Evolutionary conservation across 495 filamentous ascomycete species (phyloP).

Genomic region (Penicillium soppii): DNA sequence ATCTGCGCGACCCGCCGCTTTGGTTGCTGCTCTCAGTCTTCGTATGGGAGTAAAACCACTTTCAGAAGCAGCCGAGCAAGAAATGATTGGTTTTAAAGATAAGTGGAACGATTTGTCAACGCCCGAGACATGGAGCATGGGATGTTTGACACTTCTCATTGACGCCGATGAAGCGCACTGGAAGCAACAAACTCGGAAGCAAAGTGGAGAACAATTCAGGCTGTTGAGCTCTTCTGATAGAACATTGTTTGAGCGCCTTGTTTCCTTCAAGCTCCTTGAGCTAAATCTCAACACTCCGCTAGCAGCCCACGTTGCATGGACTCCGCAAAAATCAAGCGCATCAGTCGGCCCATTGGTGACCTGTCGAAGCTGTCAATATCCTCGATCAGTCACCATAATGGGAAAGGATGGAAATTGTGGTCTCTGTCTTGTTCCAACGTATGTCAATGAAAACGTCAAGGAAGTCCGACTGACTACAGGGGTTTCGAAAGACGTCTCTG

Average conservation of each 20-base stretch:
- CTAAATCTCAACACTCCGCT: slow-evolving; percentile 39
- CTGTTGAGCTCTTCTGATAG: slow-evolving; percentile 31
- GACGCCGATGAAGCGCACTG: slow-evolving; percentile 40
- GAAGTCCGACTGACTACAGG: slow-evolving; percentile 6
- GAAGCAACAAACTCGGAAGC: background rate
- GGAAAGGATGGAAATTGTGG: slow-evolving; percentile 34
- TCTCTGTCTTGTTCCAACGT: slow-evolving; percentile 21
- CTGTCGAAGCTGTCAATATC: slow-evolving; percentile 41
- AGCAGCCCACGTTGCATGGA: slow-evolving; percentile 36
- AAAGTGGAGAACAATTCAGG: background rate
- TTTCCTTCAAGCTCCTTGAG: slow-evolving; percentile 48
- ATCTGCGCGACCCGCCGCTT: slow-evolving; percentile 34
- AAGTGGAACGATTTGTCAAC: slow-evolving; percentile 43
- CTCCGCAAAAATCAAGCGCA: slow-evolving; percentile 35
- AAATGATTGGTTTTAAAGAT: slow-evolving; percentile 34
- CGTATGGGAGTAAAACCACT: slow-evolving; percentile 42
- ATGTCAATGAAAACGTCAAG: slow-evolving; percentile 7
- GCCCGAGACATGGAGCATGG: slow-evolving; percentile 46
- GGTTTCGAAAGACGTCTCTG: slow-evolving; percentile 27
- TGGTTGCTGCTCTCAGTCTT: slow-evolving; percentile 44
- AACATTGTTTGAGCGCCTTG: slow-evolving; percentile 36
- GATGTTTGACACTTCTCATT: slow-evolving; percentile 40
- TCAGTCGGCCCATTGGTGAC: slow-evolving; percentile 34
- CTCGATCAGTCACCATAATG: slow-evolving; percentile 49
- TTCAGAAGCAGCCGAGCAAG: slow-evolving; percentile 30